Base-by-base conservation (phyloP, 2,329 filamentous ascomycete genomes). In the Phyllosticta ampelicida region DNA sequence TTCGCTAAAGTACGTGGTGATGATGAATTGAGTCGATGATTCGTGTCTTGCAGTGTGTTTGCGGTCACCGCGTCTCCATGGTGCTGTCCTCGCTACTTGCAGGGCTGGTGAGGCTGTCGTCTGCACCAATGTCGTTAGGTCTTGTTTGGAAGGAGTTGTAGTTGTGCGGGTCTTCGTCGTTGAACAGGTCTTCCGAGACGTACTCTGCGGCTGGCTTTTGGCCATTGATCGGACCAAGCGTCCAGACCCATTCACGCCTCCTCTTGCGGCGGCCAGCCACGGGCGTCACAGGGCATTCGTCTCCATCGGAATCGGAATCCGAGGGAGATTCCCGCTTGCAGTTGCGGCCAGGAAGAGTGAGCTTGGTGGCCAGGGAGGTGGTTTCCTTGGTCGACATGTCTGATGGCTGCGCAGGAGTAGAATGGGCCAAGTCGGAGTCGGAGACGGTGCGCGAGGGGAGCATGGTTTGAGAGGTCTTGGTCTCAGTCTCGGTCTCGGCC, bases 161-260 rank as follows among this genome's bases (percentile, higher is more conserved):
- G 13, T 44, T 44, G 36, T 44, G 36, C 11, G 36, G 36, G 36
- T 44, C 16, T 13, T 44, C 36, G 11, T 44, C 36, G 23, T 26
- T 26, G 36, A 44, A 44, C 8, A 44, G 36, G n/a, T 53, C 51
- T 44, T 58, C 51, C 21, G 21, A 51, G 26, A 53, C 23, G 16
- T 44, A 28, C 50, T 58, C 53, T 44, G 56, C 52, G 13, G 48
- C 44, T 3, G 36, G 20, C 57, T 53, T 48, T 54, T 48, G 52
- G 56, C 56, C 56, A 21, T 68, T 64, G 26, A 78, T 61, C 10
- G 78, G 75, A 1, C 76, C 78, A 10, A 83, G 67, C 1, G 80
- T 83, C 80, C 80, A 83, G 52, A 75, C 71, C 80, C 80, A 83
- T 63, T 81, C 75, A 19, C 80, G 68, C 23, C 75, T 75, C 48